phyloP scores from a whole-genome alignment of 169 alveolate genomes.

The Plasmodium falciparum region DNA sequence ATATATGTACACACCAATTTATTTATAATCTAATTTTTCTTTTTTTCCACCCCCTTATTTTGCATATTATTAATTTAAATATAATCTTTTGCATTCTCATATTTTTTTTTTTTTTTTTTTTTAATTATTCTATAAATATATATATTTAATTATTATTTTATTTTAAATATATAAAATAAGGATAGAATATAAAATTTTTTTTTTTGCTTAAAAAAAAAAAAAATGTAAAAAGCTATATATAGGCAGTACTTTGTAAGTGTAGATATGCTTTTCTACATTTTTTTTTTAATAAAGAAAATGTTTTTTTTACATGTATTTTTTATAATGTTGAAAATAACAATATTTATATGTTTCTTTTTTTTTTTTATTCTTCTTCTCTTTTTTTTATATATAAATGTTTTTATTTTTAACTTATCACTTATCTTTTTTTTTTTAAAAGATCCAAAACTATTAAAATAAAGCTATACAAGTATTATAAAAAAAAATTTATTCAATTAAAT shows the following conservation, averaged over 20 bases:
- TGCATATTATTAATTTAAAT: slow-evolving; percentile 1
- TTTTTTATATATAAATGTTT: no score
- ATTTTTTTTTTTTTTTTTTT: not conserved
- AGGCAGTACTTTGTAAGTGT: not conserved
- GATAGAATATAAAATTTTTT: slow-evolving; percentile 4
- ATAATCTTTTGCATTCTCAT: no score
- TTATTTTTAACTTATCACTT: no score
- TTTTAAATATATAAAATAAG: slow-evolving; percentile 16
- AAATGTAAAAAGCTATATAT: not conserved
- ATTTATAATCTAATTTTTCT: not conserved
- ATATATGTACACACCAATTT: slow-evolving; percentile 2
- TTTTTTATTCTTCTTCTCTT: not conserved
- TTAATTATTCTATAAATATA: not conserved
- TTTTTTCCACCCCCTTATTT: not conserved
- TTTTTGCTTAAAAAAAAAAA: not conserved
- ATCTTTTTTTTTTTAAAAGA: no score
- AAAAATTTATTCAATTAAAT: no score
- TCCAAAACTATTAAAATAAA: no score
- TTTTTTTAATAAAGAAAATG: not conserved
- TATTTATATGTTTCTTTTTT: slow-evolving; percentile 5
- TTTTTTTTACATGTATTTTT: not conserved
- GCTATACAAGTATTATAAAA: no score
- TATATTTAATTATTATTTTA: not conserved
- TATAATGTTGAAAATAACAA: not conserved
- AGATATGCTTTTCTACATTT: slow-evolving; percentile 11